These are phyloP conservation scores for Microcera coccophila DNA, from an alignment of 2,329 filamentous ascomycete species.

Conservation along the genomic window DNA sequence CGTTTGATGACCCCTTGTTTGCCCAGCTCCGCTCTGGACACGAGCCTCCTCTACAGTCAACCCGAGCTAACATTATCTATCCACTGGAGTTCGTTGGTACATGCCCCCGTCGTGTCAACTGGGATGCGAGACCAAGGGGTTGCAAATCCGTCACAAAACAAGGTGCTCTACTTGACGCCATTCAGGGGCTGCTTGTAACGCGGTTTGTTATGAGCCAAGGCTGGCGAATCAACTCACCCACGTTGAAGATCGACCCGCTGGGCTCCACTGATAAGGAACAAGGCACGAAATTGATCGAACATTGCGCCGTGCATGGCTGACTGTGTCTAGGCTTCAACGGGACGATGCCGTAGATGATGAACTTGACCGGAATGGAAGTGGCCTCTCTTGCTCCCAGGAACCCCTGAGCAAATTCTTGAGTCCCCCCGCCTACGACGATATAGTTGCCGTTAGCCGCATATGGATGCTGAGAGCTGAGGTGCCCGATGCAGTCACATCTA, in stretches of 20 bases:
- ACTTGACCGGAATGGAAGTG: slow-evolving; percentile 6
- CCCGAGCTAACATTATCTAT: too few relatives aligned
- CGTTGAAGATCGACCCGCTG: slow-evolving; percentile 26
- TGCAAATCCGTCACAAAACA: background rate
- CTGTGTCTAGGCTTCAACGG: slow-evolving; percentile 7
- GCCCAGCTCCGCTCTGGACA: too few relatives aligned
- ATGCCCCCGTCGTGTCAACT: background rate
- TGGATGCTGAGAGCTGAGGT: background rate
- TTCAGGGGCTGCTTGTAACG: too few relatives aligned
- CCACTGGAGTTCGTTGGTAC: background rate
- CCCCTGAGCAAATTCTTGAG: background rate
- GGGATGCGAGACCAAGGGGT: background rate
- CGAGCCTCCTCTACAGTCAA: background rate
- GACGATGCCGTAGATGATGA: slow-evolving; percentile 8
- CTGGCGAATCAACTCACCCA: slow-evolving; percentile 34
- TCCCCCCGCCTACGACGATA: too few relatives aligned
- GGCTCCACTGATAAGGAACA: slow-evolving; percentile 18
- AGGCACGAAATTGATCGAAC: background rate
- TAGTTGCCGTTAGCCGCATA: too few relatives aligned
- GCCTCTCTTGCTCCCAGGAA: background rate
- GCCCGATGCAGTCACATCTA: background rate
- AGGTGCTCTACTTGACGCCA: slow-evolving; percentile 1
- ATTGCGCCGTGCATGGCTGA: slow-evolving; percentile 17
- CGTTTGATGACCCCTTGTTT: too few relatives aligned
- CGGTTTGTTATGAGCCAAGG: slow-evolving; percentile 14